These are phyloP conservation scores for Flaveria ramosissima DNA, from an alignment of 129 eudicot species.

Conservation along the genomic window DNA sequence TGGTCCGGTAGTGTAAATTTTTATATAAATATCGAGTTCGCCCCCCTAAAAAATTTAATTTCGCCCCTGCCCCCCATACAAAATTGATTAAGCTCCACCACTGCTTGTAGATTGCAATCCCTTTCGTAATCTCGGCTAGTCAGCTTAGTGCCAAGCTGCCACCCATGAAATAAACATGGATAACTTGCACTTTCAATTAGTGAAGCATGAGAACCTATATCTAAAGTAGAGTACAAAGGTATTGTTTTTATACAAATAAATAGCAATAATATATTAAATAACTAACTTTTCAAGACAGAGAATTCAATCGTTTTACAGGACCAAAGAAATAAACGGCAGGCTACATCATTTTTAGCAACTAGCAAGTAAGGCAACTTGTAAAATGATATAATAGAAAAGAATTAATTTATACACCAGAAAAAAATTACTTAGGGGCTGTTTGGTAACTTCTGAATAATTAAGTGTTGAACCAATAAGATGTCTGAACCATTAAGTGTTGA, in stretches of 20 bases:
- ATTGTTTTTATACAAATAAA: not conserved
- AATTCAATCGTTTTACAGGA: not conserved
- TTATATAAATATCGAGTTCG: no score
- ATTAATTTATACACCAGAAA: not conserved
- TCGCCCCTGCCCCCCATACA: no score
- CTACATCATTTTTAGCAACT: not conserved
- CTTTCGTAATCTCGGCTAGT: no score
- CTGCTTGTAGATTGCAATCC: no score
- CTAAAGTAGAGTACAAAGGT: no score
- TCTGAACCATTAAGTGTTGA: no score
- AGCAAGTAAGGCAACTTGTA: not conserved
- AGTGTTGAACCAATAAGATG: no score
- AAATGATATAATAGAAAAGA: not conserved
- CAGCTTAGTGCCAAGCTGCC: no score
- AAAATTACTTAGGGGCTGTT: not conserved
- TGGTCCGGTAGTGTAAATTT: no score
- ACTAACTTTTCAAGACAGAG: not conserved
- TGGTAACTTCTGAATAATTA: no score
- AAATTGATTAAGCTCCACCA: no score
- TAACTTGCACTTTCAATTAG: not conserved
- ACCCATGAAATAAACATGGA: not conserved
- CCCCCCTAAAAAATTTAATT: no score
- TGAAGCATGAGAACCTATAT: not conserved
- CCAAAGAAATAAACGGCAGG: not conserved
- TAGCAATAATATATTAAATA: not conserved